Conservation (phyloP, 495 filamentous ascomycete species). For the Xylaria palmicola region DNA sequence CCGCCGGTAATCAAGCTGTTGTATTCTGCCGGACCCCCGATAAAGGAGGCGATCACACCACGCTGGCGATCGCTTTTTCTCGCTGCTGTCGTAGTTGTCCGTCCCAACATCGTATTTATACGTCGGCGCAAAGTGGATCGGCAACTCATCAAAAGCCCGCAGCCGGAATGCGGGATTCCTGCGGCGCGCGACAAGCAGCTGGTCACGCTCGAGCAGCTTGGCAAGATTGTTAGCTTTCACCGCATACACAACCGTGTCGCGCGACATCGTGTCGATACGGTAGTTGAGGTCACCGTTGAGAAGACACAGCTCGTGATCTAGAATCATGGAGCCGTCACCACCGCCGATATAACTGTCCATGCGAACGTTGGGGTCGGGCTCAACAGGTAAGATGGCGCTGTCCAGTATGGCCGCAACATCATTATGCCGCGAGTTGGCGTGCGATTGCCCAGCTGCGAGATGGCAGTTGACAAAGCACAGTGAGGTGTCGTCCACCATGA, state of each 20-base stretch:
- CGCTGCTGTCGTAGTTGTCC: constrained; percentile 87
- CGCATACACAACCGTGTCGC: constrained; percentile 83
- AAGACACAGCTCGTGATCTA: constrained; percentile 95
- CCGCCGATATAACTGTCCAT: constrained; percentile 81
- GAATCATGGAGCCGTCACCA: constrained; percentile 92
- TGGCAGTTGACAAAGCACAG: constrained; percentile 98
- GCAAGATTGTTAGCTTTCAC: constrained; percentile 73
- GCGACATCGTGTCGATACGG: constrained; percentile 94
- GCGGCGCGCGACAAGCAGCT: constrained; percentile 79
- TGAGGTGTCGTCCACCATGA: constrained; percentile 86
- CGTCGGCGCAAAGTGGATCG: constrained; percentile 89
- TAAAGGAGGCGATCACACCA: constrained; percentile 96
- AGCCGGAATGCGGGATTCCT: constrained; percentile 87
- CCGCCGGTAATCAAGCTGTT: constrained; percentile 81
- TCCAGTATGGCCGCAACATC: constrained; percentile 92
- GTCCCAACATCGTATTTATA: constrained; percentile 98
- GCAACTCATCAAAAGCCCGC: constrained; percentile 79
- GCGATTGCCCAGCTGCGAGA: constrained; percentile 88
- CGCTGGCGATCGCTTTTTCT: constrained; percentile 92
- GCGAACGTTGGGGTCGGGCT: constrained; percentile 58
- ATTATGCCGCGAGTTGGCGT: constrained; percentile 87
- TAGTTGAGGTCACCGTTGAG: constrained; percentile 97
- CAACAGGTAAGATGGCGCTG: constrained; percentile 64
- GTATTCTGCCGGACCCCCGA: constrained; percentile 76
- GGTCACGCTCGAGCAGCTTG: constrained; percentile 94